Conservation (phyloP, 805 yeast species). For the Kodamaea jinghongensis region DNA sequence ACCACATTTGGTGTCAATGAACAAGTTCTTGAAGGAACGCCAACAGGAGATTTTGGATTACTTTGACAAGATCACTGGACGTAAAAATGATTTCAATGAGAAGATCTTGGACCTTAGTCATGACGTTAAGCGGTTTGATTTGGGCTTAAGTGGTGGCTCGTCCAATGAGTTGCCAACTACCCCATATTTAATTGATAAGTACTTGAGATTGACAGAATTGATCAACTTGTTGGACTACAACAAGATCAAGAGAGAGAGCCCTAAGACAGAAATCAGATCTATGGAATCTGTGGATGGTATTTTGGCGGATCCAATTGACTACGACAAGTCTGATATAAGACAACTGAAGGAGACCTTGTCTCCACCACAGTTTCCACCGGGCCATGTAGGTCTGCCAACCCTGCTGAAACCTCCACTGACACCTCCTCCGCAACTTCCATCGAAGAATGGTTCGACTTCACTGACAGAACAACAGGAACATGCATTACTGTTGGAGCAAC, state of each 20-base stretch:
- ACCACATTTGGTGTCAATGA: constrained; percentile 71
- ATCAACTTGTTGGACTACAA: constrained; percentile 42
- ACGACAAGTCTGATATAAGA: too few species aligned
- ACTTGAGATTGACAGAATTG: constrained; percentile 57
- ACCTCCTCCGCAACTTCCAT: constrained; percentile 2
- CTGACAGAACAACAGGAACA: constrained; percentile 1
- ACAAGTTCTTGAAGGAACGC: constrained; percentile 60
- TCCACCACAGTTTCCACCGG: constrained; percentile 1
- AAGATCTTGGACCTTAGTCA: constrained; percentile 56
- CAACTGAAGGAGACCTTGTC: too few species aligned
- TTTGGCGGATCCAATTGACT: too few species aligned
- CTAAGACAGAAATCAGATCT: not conserved
- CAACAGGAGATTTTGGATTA: constrained; percentile 61
- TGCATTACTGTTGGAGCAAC: constrained; percentile 5
- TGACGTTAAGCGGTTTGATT: constrained; percentile 54
- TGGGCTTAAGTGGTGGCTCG: constrained; percentile 50
- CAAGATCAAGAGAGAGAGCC: constrained; percentile 6
- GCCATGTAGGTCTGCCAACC: constrained; percentile 1
- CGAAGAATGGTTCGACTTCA: constrained; percentile 1
- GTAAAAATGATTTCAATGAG: constrained; percentile 63
- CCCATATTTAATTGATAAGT: constrained; percentile 68
- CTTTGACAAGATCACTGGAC: constrained; percentile 67
- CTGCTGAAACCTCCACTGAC: constrained; percentile 2
- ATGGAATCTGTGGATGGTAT: too few species aligned
- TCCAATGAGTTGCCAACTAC: constrained; percentile 63